These are phyloP conservation scores for Xylariaceae sp. DNA, from an alignment of 2,329 filamentous ascomycete genomes.

Conservation along the genomic window DNA sequence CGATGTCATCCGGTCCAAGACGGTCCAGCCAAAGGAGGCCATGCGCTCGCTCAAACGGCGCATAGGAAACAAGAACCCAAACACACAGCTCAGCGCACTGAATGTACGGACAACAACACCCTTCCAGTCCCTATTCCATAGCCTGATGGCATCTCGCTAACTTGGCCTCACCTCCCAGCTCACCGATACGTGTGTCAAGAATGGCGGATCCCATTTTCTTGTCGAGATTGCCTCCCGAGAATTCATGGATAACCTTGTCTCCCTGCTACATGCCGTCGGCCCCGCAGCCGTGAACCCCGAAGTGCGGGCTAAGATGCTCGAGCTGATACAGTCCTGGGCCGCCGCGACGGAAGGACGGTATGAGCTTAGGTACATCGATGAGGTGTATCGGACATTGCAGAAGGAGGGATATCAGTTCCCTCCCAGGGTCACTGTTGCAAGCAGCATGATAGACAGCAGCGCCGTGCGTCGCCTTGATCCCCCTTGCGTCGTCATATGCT, in stretches of 20 bases:
- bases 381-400: conserved; percentile 79
- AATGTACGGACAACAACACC: conserved; percentile 58
- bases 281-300: conserved; percentile 71
- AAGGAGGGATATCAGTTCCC: conserved; percentile 85
- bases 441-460: conserved; percentile 95
- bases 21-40: conserved; percentile 92
- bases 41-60: conserved; percentile 94
- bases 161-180: conserved; percentile 57
- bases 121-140: not conserved
- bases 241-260: conserved; percentile 96
- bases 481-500: too few relatives aligned
- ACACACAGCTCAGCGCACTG: conserved; percentile 89
- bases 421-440: conserved; percentile 78
- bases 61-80: conserved; percentile 96
- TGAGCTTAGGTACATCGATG: conserved; percentile 78
- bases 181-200: conserved; percentile 97
- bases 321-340: conserved; percentile 91
- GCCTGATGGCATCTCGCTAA: conserved; percentile 20
- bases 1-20: conserved; percentile 94
- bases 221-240: conserved; percentile 92
- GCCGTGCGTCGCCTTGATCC: conserved; percentile 56
- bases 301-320: conserved; percentile 84
- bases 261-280: conserved; percentile 77
- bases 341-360: conserved; percentile 78
- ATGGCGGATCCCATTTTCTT: conserved; percentile 92